These are phyloP conservation scores for Colletotrichum chlorophyti DNA, from an alignment of 2,329 filamentous ascomycete species.

Conservation along the genomic window DNA sequence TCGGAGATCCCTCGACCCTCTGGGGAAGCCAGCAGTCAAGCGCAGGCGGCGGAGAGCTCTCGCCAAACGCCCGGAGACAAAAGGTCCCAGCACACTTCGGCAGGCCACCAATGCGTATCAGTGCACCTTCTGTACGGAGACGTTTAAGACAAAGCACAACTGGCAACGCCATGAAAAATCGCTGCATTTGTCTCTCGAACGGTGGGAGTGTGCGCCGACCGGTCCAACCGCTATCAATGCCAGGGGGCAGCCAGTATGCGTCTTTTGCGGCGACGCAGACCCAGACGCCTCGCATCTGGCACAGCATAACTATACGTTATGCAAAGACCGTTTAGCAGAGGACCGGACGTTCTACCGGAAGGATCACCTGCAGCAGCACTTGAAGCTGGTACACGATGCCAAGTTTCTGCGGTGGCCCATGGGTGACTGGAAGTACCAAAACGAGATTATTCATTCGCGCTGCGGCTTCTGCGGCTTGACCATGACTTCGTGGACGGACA, in stretches of 20 bases:
- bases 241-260: constrained; percentile 43
- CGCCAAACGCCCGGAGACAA: neutral
- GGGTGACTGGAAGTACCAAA: constrained; percentile 18
- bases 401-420: constrained; percentile 21
- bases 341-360: constrained; percentile 53
- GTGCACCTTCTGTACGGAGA: constrained; percentile 55
- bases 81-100: neutral
- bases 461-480: constrained; percentile 46
- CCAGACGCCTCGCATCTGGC: constrained; percentile 43
- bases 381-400: constrained; percentile 31
- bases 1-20: neutral
- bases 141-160: constrained; percentile 51
- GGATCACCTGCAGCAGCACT: constrained; percentile 51
- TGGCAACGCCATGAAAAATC: constrained; percentile 59
- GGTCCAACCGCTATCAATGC: constrained; percentile 37
- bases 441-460: constrained; percentile 31
- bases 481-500: constrained; percentile 41
- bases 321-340: constrained; percentile 52
- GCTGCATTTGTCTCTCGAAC: constrained; percentile 48
- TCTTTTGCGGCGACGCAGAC: constrained; percentile 43
- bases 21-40: neutral
- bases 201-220: constrained; percentile 48
- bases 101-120: constrained; percentile 36
- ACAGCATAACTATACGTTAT: constrained; percentile 48
- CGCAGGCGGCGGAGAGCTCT: constrained; percentile 5